phyloP scores from a whole-genome alignment of 148 eudicot species.

The Limonium bicolor region DNA sequence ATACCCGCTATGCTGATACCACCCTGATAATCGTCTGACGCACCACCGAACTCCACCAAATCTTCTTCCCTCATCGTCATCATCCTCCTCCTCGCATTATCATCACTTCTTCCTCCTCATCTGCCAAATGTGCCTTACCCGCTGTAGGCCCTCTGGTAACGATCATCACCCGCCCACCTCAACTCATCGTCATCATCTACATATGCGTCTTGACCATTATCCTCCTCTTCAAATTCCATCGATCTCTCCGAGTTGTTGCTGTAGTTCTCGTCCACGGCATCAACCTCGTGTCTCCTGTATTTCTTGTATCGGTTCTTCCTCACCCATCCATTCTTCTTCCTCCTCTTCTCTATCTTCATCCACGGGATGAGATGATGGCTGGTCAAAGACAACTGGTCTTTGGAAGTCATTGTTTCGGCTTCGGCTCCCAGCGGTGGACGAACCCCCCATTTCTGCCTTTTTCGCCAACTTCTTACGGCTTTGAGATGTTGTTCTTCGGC shows the following conservation, averaged over 20 bases:
- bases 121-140: not conserved
- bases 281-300: constrained; percentile 23
- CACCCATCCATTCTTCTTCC: constrained; percentile 23
- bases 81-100: constrained; percentile 15
- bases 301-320: constrained; percentile 4
- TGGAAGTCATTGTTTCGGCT: constrained; percentile 11
- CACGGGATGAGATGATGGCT: constrained; percentile 25
- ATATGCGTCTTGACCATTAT: constrained; percentile 18
- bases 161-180: constrained; percentile 6
- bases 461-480: constrained; percentile 37
- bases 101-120: not conserved
- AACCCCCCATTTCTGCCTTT: constrained; percentile 16
- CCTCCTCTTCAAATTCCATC: constrained; percentile 29
- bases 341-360: constrained; percentile 21
- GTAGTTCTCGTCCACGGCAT: constrained; percentile 20
- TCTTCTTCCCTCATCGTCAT: constrained; percentile 17
- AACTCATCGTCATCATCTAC: constrained; percentile 3
- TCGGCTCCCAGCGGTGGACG: constrained; percentile 3
- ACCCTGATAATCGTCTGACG: too few relatives aligned
- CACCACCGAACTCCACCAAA: constrained; percentile 7
- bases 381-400: constrained; percentile 13
- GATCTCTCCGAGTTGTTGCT: constrained; percentile 32
- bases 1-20: too few relatives aligned
- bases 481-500: constrained; percentile 29
- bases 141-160: not conserved